phyloP scores from a whole-genome alignment of 805 yeast species.

The Candida fluviatilis region DNA sequence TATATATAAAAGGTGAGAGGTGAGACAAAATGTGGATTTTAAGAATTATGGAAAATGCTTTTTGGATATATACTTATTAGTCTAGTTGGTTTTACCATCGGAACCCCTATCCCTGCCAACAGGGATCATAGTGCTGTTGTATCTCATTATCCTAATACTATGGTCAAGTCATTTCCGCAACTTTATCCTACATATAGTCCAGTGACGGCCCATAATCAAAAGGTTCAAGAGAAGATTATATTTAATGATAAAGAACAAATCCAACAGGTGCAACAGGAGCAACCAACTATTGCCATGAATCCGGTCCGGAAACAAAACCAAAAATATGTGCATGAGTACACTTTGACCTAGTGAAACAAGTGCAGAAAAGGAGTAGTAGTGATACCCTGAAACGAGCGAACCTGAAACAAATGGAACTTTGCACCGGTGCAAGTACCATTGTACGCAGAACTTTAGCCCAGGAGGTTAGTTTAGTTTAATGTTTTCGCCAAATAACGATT shows the following conservation, averaged over 20 bases:
- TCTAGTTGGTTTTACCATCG: not conserved
- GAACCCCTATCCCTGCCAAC: not conserved
- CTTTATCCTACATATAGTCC: not conserved
- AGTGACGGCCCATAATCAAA: not conserved
- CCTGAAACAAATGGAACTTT: too few relatives aligned
- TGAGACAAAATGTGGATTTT: too few relatives aligned
- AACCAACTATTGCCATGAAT: not conserved
- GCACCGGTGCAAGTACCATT: too few relatives aligned
- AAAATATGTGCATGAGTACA: not conserved
- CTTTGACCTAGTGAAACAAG: not conserved
- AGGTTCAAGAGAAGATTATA: not conserved
- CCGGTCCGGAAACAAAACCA: not conserved
- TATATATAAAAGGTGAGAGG: too few relatives aligned
- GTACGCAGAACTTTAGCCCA: too few relatives aligned
- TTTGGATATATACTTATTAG: not conserved
- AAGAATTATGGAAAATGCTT: not conserved
- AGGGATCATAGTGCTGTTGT: not conserved
- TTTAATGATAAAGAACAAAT: not conserved
- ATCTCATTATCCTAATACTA: not conserved
- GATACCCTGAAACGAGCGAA: too few relatives aligned
- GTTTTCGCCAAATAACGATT: too few relatives aligned
- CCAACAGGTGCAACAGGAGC: not conserved
- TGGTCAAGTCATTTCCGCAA: not conserved
- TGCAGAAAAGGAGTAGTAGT: too few relatives aligned
- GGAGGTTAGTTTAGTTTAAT: too few relatives aligned